These are phyloP conservation scores for Botryotinia globosa DNA, from an alignment of 2,329 filamentous ascomycete species.

Conservation along the genomic window DNA sequence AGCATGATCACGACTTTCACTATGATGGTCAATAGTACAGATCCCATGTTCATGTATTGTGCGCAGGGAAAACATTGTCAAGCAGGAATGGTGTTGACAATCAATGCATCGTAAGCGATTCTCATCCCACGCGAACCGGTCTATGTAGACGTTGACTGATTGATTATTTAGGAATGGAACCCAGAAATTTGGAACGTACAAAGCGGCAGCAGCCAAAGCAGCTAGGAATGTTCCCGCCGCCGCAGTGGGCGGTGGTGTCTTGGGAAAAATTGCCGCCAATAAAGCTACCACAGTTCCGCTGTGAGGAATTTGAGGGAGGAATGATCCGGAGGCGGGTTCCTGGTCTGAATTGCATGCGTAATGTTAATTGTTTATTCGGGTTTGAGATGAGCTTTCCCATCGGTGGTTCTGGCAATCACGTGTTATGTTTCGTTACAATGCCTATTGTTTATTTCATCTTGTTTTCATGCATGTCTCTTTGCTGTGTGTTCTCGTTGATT, in stretches of 20 bases:
- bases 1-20: slow-evolving; percentile 55
- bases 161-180: neutral
- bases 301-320: neutral
- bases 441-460: neutral
- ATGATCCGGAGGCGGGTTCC: neutral
- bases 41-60: slow-evolving; percentile 78
- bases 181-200: slow-evolving; percentile 12
- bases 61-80: slow-evolving; percentile 72
- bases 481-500: neutral
- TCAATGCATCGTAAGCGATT: slow-evolving; percentile 40
- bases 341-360: neutral
- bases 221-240: neutral
- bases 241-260: neutral
- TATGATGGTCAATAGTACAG: slow-evolving; percentile 64
- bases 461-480: neutral
- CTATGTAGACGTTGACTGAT: neutral
- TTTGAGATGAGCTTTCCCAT: neutral
- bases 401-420: neutral
- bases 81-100: slow-evolving; percentile 40
- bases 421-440: neutral
- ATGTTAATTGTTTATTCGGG: neutral
- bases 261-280: neutral
- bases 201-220: slow-evolving; percentile 6
- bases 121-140: no score
- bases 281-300: slow-evolving; percentile 9